Conservation (phyloP, 257 asterid species). For the Fraxinus cuspidata region DNA sequence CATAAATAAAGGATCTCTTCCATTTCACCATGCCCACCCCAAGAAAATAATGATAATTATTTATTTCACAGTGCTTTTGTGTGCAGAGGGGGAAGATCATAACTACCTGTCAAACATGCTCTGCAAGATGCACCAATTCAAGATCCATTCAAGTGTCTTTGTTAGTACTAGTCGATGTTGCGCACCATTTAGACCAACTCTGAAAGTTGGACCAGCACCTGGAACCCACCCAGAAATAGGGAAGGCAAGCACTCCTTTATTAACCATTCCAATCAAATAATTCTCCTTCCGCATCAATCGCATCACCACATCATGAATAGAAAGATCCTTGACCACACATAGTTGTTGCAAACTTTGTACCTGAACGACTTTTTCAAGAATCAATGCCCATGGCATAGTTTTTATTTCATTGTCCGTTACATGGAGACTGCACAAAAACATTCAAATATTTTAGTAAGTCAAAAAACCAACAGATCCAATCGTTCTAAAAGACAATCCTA, state of each 20-base stretch:
- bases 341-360: constrained; percentile 67
- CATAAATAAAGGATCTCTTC: not conserved
- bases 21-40: not conserved
- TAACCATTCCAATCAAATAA: constrained; percentile 96
- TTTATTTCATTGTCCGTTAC: constrained; percentile 85
- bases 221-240: constrained; percentile 88
- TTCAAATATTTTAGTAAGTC: not conserved
- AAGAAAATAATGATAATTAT: not conserved
- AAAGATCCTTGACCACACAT: constrained; percentile 84
- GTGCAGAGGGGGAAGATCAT: constrained; percentile 13
- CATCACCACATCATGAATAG: constrained; percentile 90
- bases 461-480: not conserved
- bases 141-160: constrained; percentile 91
- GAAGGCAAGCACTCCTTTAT: constrained; percentile 90
- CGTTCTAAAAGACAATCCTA: not conserved
- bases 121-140: constrained; percentile 93
- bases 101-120: constrained; percentile 94
- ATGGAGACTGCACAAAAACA: constrained; percentile 62
- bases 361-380: constrained; percentile 80
- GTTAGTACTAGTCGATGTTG: constrained; percentile 64
- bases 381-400: constrained; percentile 92
- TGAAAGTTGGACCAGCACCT: constrained; percentile 67
- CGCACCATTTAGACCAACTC: constrained; percentile 51
- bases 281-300: constrained; percentile 96
- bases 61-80: not conserved